Percentiles rank a stretch among this genome's conserved stretches.
Conservation (phyloP, 805 yeast genomes). For the Starmerella tilneyi region DNA sequence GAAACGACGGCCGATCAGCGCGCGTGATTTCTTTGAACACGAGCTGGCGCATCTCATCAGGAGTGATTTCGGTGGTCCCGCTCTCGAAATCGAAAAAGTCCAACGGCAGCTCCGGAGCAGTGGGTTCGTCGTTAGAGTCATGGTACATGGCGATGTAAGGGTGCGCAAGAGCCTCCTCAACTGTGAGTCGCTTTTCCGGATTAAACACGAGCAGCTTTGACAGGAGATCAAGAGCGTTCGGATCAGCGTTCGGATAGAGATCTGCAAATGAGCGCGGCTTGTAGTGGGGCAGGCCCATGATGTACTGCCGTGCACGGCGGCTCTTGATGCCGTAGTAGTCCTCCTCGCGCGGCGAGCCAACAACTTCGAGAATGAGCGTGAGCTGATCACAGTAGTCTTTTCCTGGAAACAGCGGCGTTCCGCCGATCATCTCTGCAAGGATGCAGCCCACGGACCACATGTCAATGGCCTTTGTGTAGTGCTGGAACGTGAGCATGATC, state of each 20-base stretch:
- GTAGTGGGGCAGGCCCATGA: slow-evolving; percentile 67
- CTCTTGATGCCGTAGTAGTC: slow-evolving; percentile 66
- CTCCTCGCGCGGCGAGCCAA: slow-evolving; percentile 85
- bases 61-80: slow-evolving; percentile 41
- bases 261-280: slow-evolving; percentile 10
- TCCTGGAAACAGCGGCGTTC: slow-evolving; percentile 86
- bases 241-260: slow-evolving; percentile 77
- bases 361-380: slow-evolving; percentile 69
- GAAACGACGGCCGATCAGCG: background rate
- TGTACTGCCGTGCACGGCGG: slow-evolving; percentile 82
- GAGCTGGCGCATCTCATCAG: slow-evolving; percentile 66
- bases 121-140: slow-evolving; percentile 75
- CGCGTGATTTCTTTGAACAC: slow-evolving; percentile 60
- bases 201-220: slow-evolving; percentile 75
- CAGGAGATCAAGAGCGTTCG: slow-evolving; percentile 71
- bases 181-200: slow-evolving; percentile 74
- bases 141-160: slow-evolving; percentile 87
- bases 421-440: slow-evolving; percentile 83
- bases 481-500: slow-evolving; percentile 87
- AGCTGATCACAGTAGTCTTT: slow-evolving; percentile 93
- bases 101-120: slow-evolving; percentile 57
- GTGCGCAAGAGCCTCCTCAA: slow-evolving; percentile 77
- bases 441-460: slow-evolving; percentile 98
- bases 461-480: slow-evolving; percentile 92
- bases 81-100: slow-evolving; percentile 81